Conservation (phyloP, 495 filamentous ascomycete species). For the Opeltia flavorubescens region DNA sequence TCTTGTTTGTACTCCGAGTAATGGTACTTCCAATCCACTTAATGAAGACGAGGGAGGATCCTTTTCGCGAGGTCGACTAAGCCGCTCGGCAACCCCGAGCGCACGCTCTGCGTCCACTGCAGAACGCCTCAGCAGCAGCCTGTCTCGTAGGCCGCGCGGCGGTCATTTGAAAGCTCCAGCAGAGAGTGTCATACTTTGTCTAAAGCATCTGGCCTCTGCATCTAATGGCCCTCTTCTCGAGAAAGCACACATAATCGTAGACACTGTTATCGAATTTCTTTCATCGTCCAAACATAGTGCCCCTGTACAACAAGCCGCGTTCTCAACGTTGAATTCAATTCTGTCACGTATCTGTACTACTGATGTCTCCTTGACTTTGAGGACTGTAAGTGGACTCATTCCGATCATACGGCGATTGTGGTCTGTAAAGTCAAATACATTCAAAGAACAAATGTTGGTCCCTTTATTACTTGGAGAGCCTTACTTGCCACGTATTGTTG, state of each 20-base stretch:
- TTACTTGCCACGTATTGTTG: constrained; percentile 36
- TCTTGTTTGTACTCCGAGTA: constrained; percentile 1
- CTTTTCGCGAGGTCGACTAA: background rate
- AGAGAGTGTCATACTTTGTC: constrained; percentile 50
- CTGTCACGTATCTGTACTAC: constrained; percentile 51
- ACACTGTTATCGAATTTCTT: constrained; percentile 46
- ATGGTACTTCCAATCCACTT: background rate
- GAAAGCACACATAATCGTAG: constrained; percentile 41
- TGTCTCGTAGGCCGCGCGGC: background rate
- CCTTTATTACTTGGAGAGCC: constrained; percentile 53
- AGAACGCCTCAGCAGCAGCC: background rate
- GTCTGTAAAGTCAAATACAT: constrained; percentile 44
- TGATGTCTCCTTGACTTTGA: constrained; percentile 44
- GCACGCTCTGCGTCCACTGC: background rate
- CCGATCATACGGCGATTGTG: constrained; percentile 62
- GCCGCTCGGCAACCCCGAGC: constrained; percentile 10
- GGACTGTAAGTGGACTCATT: constrained; percentile 42
- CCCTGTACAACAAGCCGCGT: constrained; percentile 52
- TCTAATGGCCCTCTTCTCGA: constrained; percentile 58
- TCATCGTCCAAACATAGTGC: constrained; percentile 42
- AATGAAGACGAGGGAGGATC: background rate
- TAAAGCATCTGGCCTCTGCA: constrained; percentile 48
- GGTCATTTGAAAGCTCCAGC: constrained; percentile 18
- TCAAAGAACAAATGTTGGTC: constrained; percentile 61
- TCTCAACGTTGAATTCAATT: constrained; percentile 62